phyloP scores from a whole-genome alignment of 805 yeast species.

The Saccharomycopsis oosterbeekiorum region DNA sequence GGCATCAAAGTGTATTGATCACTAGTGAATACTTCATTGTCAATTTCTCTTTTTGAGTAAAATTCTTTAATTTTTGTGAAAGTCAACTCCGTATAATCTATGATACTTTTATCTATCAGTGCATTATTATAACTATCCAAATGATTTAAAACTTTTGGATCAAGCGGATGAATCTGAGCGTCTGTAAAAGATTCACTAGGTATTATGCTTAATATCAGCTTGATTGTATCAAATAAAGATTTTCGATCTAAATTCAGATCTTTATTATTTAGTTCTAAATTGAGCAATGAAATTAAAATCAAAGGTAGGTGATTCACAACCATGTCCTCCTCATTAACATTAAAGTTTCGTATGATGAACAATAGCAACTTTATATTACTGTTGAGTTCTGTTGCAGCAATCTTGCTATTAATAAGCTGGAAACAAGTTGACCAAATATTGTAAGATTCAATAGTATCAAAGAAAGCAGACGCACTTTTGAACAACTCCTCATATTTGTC shows the following conservation, averaged over 20 bases:
- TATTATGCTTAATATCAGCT: conserved; percentile 5
- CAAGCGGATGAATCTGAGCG: neutral
- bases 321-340: conserved; percentile 84
- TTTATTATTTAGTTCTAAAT: neutral
- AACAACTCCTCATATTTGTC: conserved; percentile 36
- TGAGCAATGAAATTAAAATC: conserved; percentile 33
- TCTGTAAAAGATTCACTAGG: conserved; percentile 6
- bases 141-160: neutral
- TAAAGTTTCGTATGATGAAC: conserved; percentile 55
- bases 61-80: neutral
- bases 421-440: conserved; percentile 66
- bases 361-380: conserved; percentile 38
- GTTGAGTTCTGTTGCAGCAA: conserved; percentile 14
- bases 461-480: conserved; percentile 54
- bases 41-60: neutral
- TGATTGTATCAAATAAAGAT: conserved; percentile 1
- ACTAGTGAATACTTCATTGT: neutral
- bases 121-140: neutral
- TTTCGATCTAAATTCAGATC: neutral
- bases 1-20: neutral
- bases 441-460: conserved; percentile 77
- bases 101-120: neutral
- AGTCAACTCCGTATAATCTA: neutral
- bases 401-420: conserved; percentile 18
- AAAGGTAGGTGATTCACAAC: conserved; percentile 65